Evolutionary conservation across 2,329 filamentous ascomycete species (phyloP), one percentile per base, ranked within the genome.

Genomic region (Cercospora sp.): DNA sequence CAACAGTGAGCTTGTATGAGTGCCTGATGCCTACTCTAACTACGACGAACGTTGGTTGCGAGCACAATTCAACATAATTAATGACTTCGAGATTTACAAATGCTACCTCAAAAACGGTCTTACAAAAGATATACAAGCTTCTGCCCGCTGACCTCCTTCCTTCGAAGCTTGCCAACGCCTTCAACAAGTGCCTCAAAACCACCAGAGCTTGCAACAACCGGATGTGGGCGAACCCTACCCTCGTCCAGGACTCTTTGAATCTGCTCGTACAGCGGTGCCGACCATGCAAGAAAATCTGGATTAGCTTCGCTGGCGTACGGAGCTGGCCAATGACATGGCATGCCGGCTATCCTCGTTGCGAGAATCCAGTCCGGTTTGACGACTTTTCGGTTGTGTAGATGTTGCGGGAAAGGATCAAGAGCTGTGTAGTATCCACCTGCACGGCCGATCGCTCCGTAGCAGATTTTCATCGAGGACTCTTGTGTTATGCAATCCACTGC

Each of bases 401-500:
- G 33, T 12, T 40, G 10, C 16, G 33, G 28, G 64, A 75, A 79
- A 1, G 78, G 76, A 42, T 82, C 79, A 6, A 82, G 74, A 0
- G 75, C 72, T 0, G 75, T 71, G 71, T 83, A 84, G 5, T 73
- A 72, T 1, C 81, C 82, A 12, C 81, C 82, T 0, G 78, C 74
- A 1, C 76, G 72, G 1, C 80, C 79, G 2, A 84, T 69, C 9
- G 78, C 76, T 0, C 60, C 72, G 71, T 81, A 81, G 76, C 82
- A 83, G 28, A 80, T 68, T 48, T 70, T 58, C 51, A 77, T 81
- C 0, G 79, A 78, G 8, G 74, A 69, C 0, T 76, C 66, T 1
- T 78, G 73, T 1, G 80, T 71, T 53, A 85, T 76, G 73, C 80
- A 82, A 75, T 86, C 84, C 2, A 85, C 69, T 1, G 78, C 82